Conservation (phyloP, 495 filamentous ascomycete species). For the Friedmanniomyces endolithicus region DNA sequence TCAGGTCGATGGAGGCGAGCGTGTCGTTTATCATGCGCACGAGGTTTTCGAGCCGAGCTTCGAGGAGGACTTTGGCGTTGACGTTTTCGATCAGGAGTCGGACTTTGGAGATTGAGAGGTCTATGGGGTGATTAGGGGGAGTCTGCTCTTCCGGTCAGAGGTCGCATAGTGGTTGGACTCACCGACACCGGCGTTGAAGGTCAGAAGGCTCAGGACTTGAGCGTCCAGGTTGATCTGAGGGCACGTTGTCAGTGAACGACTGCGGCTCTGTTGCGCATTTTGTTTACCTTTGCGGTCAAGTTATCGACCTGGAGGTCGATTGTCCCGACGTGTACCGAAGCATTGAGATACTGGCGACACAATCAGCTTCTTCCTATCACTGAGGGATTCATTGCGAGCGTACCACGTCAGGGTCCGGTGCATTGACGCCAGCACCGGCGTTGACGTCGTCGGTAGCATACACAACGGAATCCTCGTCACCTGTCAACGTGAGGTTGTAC, state of each 20-base stretch:
- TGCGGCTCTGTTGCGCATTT: too few relatives aligned
- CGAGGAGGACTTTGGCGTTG: slow-evolving; percentile 43
- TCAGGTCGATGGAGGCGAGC: slow-evolving; percentile 43
- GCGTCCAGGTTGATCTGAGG: slow-evolving; percentile 41
- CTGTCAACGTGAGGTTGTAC: slow-evolving; percentile 39
- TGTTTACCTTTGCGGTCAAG: slow-evolving; percentile 39
- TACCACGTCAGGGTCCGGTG: slow-evolving; percentile 37
- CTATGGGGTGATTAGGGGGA: background rate
- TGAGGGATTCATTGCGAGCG: slow-evolving; percentile 21
- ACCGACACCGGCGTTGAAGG: slow-evolving; percentile 44
- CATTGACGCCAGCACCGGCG: slow-evolving; percentile 29
- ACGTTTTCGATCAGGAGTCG: slow-evolving; percentile 41
- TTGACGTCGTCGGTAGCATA: slow-evolving; percentile 42
- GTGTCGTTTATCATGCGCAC: slow-evolving; percentile 43
- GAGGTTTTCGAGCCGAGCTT: slow-evolving; percentile 44
- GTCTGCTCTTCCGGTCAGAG: too few relatives aligned
- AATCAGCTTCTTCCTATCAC: too few relatives aligned
- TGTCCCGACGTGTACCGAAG: slow-evolving; percentile 30
- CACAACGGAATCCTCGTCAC: slow-evolving; percentile 36
- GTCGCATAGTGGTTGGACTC: too few relatives aligned
- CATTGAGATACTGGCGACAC: background rate
- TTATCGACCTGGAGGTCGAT: slow-evolving; percentile 44
- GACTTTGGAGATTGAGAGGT: slow-evolving; percentile 41
- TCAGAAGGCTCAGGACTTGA: slow-evolving; percentile 41
- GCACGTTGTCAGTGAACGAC: background rate